Percentiles rank a stretch among this genome's conserved stretches.
Evolutionary conservation across 202 grass and related monocot genomes (phyloP).

Genomic region (Zoysia matrella): DNA sequence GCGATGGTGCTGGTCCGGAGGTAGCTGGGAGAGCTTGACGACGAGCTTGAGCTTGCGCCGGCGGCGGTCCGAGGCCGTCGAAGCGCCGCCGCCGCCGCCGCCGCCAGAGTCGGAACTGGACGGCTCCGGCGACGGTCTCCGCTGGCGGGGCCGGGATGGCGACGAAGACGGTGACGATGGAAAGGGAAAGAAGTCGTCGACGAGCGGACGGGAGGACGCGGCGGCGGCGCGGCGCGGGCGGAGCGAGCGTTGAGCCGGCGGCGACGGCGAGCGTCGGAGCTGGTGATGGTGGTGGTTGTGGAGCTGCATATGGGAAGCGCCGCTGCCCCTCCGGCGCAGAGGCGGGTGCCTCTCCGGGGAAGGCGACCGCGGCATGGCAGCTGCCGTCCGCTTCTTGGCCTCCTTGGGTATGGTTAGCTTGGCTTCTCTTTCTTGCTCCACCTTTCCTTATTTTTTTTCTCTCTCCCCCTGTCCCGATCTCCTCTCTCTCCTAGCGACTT

Average conservation of each 20-base stretch:
- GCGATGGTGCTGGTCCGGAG: too few species aligned
- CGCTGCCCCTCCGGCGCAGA: constrained; percentile 39
- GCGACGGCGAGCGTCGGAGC: constrained; percentile 50
- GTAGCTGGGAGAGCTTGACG: too few species aligned
- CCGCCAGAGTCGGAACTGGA: constrained; percentile 59
- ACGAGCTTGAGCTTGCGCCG: too few species aligned
- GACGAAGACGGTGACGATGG: constrained; percentile 51
- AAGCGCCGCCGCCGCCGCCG: constrained; percentile 41
- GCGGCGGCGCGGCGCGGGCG: constrained; percentile 64
- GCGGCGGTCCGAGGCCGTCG: constrained; percentile 44
- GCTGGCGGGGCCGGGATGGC: constrained; percentile 49
- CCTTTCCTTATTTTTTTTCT: constrained; percentile 6
- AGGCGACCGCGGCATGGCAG: constrained; percentile 63
- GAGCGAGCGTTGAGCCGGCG: constrained; percentile 52
- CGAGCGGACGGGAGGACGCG: constrained; percentile 57
- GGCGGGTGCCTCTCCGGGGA: constrained; percentile 49
- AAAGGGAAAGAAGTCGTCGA: constrained; percentile 46
- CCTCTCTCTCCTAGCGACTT: constrained; percentile 51
- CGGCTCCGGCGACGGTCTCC: constrained; percentile 53
- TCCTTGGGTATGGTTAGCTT: constrained; percentile 54
- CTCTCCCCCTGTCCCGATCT: constrained; percentile 38
- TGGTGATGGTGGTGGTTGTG: constrained; percentile 18
- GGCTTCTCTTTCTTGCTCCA: constrained; percentile 28
- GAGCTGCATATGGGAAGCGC: constrained; percentile 23
- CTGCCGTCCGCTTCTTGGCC: constrained; percentile 64